Percentiles rank a stretch among this genome's conserved stretches.
phyloP scores from a whole-genome alignment of 768 basidiomycete genomes.

The Phylloporus rhodoxanthus region DNA sequence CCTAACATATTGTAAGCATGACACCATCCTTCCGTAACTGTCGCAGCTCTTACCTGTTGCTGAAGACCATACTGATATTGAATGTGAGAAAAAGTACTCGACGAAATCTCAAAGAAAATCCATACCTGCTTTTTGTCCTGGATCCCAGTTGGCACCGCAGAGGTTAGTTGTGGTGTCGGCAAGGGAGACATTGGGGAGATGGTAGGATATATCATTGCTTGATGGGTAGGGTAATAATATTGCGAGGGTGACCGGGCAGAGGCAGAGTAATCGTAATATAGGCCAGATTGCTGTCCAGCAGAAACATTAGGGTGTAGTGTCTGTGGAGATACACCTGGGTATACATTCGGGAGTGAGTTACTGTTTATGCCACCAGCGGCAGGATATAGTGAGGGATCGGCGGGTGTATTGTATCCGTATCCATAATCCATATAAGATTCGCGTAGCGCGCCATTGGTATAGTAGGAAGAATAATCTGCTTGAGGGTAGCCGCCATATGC shows the following conservation, averaged over 20 bases:
- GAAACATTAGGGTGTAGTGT: constrained; percentile 38
- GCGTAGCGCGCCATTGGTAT: constrained; percentile 43
- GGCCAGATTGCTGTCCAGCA: constrained; percentile 43
- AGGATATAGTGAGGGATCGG: constrained; percentile 47
- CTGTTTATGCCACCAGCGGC: constrained; percentile 41
- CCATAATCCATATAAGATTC: constrained; percentile 52
- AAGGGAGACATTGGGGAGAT: constrained; percentile 50
- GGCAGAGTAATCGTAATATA: constrained; percentile 56
- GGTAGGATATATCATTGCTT: constrained; percentile 54
- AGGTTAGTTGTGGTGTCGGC: constrained; percentile 42
- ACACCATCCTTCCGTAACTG: background rate
- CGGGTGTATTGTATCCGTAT: constrained; percentile 47
- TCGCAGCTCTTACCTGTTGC: constrained; percentile 38
- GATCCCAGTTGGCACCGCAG: constrained; percentile 36
- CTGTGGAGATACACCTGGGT: constrained; percentile 42
- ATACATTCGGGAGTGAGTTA: constrained; percentile 42
- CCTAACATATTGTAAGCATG: constrained; percentile 20
- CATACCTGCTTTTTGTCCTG: constrained; percentile 59
- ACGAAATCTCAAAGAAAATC: constrained; percentile 6
- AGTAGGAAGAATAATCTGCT: constrained; percentile 57
- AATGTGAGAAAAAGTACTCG: constrained; percentile 8
- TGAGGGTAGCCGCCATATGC: constrained; percentile 48
- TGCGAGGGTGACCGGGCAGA: constrained; percentile 48
- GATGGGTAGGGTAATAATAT: constrained; percentile 55
- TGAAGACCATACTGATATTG: constrained; percentile 38